These are phyloP conservation scores for Patellifolia procumbens DNA, from an alignment of 179 eudicot species.

Conservation along the genomic window DNA sequence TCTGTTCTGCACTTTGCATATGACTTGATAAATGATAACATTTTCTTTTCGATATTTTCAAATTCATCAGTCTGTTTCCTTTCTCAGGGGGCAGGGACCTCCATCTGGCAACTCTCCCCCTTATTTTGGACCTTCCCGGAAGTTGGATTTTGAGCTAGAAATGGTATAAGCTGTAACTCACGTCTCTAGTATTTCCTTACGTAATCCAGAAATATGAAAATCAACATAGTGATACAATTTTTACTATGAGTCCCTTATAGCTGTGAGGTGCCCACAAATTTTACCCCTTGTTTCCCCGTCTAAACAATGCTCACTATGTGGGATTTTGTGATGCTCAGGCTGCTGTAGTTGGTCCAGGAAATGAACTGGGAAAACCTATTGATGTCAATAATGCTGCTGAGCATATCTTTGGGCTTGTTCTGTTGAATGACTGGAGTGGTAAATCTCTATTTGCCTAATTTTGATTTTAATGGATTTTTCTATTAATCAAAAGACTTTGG, in stretches of 20 bases:
- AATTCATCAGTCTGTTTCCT: conserved; percentile 22
- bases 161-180: conserved; percentile 48
- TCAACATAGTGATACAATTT: background rate
- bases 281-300: background rate
- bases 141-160: conserved; percentile 96
- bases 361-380: conserved; percentile 74
- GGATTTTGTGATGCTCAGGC: conserved; percentile 53
- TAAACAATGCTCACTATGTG: conserved; percentile 4
- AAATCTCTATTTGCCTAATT: conserved; percentile 15
- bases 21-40: conserved; percentile 8
- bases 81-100: conserved; percentile 80
- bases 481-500: conserved; percentile 1
- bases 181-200: background rate
- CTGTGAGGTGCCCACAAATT: background rate
- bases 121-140: conserved; percentile 89
- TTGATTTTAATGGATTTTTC: conserved; percentile 7
- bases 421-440: conserved; percentile 99
- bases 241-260: background rate
- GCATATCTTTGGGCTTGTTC: conserved; percentile 92
- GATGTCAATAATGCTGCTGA: conserved; percentile 88
- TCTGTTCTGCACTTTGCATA: background rate
- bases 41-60: conserved; percentile 1
- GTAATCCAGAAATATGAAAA: background rate
- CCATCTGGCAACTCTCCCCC: conserved; percentile 71
- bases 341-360: conserved; percentile 97